Base-by-base conservation (phyloP, 345 rosid genomes). In the Eucalyptus viminalis region DNA sequence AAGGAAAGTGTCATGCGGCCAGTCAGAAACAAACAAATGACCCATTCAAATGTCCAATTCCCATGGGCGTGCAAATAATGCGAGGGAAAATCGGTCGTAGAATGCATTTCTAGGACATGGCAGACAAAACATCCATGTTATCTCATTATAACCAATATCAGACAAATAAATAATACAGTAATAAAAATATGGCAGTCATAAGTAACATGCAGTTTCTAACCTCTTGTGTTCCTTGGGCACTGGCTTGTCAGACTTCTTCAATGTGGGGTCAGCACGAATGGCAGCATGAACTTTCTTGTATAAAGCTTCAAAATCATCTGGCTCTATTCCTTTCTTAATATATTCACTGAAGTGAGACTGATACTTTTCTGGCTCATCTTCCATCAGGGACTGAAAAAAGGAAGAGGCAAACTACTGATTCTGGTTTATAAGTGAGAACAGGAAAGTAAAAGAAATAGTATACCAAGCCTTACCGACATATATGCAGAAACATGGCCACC, bases 201-300 rank as follows among this genome's bases (percentile, higher is more conserved):
- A 21, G 27, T n/a, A 80, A 80, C 9, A 47, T 25, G 9, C 49
- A 25, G 54, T 22, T 49, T 85, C 88, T 87, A 9, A 96, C 96
- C 96, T 95, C 94, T 93, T 96, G 92, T 93, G 96, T 87, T 93
- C 91, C 92, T 92, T 93, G 34, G 94, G 96, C 29, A 90, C 93
- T 62, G 87, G 90, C 93, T 94, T 96, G 88, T 90, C 94, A 15
- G 94, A 87, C 85, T 94, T 94, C 93, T 94, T 95, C 11, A 89
- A 6, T 2, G 91, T 80, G 9, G 97, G 97, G 89, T 96, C 96
- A 2, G 97, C 97, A 31, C 98, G 97, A 25, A 95, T 95, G 40
- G 97, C 96, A 90, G 96, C 94, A 92, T 94, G 98, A 17, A 94
- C 97, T 86, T 94, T 95, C 94, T 94, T 94, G 94, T 96, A 96